Evolutionary conservation across 768 basidiomycete genomes (phyloP).

Genomic region (Lyophyllum semitale): DNA sequence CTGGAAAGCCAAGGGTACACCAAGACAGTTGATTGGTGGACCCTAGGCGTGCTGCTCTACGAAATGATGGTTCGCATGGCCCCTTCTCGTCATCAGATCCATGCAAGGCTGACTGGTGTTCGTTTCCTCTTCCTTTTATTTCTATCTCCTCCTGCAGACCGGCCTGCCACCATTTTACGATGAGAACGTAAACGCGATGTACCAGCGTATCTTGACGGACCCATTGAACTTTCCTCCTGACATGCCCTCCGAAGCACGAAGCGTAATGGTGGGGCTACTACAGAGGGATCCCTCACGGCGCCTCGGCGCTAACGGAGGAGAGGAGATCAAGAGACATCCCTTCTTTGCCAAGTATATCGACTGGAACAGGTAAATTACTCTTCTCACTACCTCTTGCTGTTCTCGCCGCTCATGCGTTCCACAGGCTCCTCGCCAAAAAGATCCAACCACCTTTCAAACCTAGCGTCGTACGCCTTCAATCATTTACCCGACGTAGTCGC

Average conservation of each 20-base stretch:
- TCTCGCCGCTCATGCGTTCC: neutral
- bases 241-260: slow-evolving; percentile 84
- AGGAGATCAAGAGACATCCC: slow-evolving; percentile 93
- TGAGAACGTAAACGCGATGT: slow-evolving; percentile 98
- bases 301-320: slow-evolving; percentile 90
- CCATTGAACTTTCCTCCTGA: slow-evolving; percentile 91
- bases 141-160: slow-evolving; percentile 48
- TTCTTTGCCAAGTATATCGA: slow-evolving; percentile 96
- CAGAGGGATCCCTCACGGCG: slow-evolving; percentile 86
- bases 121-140: no score
- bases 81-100: slow-evolving; percentile 7
- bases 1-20: slow-evolving; percentile 97
- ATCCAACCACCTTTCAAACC: slow-evolving; percentile 98
- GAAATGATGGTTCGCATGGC: slow-evolving; percentile 82
- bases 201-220: slow-evolving; percentile 92
- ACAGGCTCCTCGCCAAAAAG: slow-evolving; percentile 84
- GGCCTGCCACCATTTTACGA: slow-evolving; percentile 98
- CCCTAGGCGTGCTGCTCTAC: slow-evolving; percentile 91
- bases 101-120: slow-evolving; percentile 5
- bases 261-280: slow-evolving; percentile 85
- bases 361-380: slow-evolving; percentile 69
- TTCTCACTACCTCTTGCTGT: neutral
- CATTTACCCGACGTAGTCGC: neutral
- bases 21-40: slow-evolving; percentile 99
- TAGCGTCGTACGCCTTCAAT: slow-evolving; percentile 68